Base-by-base conservation (phyloP, 2,329 filamentous ascomycete genomes). In the Aspergillus neotritici region DNA sequence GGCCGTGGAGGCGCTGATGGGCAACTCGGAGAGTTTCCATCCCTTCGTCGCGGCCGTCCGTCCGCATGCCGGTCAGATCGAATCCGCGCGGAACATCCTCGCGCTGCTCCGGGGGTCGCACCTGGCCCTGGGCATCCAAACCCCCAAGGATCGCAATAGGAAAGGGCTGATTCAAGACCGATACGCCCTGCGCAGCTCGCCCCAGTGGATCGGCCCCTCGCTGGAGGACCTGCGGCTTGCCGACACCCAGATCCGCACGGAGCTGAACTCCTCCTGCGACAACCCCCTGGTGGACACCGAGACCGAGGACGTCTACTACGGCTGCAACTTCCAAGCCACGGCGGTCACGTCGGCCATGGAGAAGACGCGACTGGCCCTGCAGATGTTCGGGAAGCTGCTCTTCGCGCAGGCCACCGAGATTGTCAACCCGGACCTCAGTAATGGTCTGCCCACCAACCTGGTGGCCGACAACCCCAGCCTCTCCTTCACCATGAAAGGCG, bases 171-270 rank as follows among this genome's bases (percentile, higher is more conserved):
- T 68, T 39, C 79, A 85, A 56, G 82, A 86, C 57, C 72, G 82
- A 2, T 86, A 86, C 53, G 71, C 80, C 0, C 67, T 82, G 3
- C 74, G 83, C 5, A 85, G 77, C 0, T 73, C 79, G 0, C 70
- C 79, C 0, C 83, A 86, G 61, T 86, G 83, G 82, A 70, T 86
- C 17, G 80, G 80, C 0, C 83, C 83, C 0, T 69, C 78, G 30
- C 63, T 86, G 0, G 83, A 86, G 56, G 80, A 86, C 47, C 64
- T 86, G 0, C 37, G 66, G 0, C 70, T 83, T 0, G 78, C 82
- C 0, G 65, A 74, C 30, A 57, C 67, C 3, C 82, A 86, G 55
- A 55, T 86, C 0, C 57, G 64, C 0, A 66, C 72, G 1, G 83
- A 86, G 54, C 68, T 83, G 7, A 86, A 86, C 59, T 82, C 80